Percentiles rank a stretch among this genome's conserved stretches.
These are phyloP conservation scores for Dendrocalamus sinicus DNA, from an alignment of 176 grass and related monocot genomes.

Conservation along the genomic window DNA sequence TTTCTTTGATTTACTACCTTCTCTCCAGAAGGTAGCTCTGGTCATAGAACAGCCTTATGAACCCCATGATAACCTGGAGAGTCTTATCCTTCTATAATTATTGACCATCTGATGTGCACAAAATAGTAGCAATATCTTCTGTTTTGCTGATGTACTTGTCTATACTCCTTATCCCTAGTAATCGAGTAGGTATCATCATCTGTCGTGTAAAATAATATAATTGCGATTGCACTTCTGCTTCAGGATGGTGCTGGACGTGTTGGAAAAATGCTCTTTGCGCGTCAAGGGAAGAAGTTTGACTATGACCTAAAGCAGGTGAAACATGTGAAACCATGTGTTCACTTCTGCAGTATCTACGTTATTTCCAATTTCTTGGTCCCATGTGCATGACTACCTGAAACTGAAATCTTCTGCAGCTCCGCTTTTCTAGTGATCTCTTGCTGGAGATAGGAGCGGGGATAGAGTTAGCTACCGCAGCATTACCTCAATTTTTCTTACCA, in stretches of 20 bases:
- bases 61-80: neutral
- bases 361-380: constrained; percentile 14
- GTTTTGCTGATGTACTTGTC: neutral
- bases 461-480: constrained; percentile 85
- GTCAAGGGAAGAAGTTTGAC: constrained; percentile 99
- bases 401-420: constrained; percentile 58
- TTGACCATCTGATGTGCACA: neutral
- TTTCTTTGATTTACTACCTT: neutral
- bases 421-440: constrained; percentile 90
- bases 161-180: constrained; percentile 5
- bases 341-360: neutral
- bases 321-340: neutral
- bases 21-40: neutral
- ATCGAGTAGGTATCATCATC: neutral
- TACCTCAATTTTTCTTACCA: constrained; percentile 96
- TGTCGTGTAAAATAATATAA: constrained; percentile 27
- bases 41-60: neutral
- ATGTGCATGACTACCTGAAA: constrained; percentile 30
- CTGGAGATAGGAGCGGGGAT: constrained; percentile 97
- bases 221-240: constrained; percentile 31
- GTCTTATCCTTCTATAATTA: constrained; percentile 8
- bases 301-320: constrained; percentile 98
- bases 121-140: constrained; percentile 32
- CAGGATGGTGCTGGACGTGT: constrained; percentile 97
- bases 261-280: constrained; percentile 98